These are phyloP conservation scores for Rheum nobile DNA, from an alignment of 148 eudicot species.

Conservation along the genomic window DNA sequence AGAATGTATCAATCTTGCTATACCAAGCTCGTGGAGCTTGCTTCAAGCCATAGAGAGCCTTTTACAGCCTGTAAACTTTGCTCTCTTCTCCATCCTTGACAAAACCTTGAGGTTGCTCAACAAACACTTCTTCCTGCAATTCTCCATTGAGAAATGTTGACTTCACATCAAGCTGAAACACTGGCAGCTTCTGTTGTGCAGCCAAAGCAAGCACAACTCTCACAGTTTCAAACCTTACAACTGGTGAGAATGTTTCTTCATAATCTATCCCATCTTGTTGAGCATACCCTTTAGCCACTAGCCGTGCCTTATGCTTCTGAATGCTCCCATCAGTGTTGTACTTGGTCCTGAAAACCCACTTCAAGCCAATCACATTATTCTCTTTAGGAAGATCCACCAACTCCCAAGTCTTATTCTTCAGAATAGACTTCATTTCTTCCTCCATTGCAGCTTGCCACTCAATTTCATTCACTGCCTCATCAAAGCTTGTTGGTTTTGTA, in stretches of 20 bases:
- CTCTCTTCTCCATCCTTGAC: too few relatives aligned
- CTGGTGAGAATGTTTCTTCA: background rate
- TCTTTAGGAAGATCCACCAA: background rate
- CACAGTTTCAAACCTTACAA: too few relatives aligned
- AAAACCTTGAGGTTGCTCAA: too few relatives aligned
- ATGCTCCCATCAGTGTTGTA: background rate
- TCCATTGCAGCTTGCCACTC: slow-evolving; percentile 8
- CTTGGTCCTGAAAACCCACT: background rate
- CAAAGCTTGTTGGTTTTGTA: slow-evolving; percentile 5
- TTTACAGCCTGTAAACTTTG: too few relatives aligned
- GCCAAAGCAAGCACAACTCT: too few relatives aligned
- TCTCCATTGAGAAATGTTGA: too few relatives aligned
- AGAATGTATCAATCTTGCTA: too few relatives aligned
- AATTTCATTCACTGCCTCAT: background rate
- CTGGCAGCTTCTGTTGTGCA: too few relatives aligned
- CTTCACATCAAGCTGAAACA: too few relatives aligned
- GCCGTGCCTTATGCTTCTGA: background rate
- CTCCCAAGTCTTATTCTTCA: slow-evolving; percentile 10
- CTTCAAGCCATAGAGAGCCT: too few relatives aligned
- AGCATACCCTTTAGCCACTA: background rate
- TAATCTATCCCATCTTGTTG: background rate
- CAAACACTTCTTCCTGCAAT: too few relatives aligned
- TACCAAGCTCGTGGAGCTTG: too few relatives aligned
- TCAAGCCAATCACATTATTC: background rate
- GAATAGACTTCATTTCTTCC: slow-evolving; percentile 2